These are phyloP conservation scores for Lipomyces lipofer DNA, from an alignment of 805 yeast genomes.

Conservation along the genomic window DNA sequence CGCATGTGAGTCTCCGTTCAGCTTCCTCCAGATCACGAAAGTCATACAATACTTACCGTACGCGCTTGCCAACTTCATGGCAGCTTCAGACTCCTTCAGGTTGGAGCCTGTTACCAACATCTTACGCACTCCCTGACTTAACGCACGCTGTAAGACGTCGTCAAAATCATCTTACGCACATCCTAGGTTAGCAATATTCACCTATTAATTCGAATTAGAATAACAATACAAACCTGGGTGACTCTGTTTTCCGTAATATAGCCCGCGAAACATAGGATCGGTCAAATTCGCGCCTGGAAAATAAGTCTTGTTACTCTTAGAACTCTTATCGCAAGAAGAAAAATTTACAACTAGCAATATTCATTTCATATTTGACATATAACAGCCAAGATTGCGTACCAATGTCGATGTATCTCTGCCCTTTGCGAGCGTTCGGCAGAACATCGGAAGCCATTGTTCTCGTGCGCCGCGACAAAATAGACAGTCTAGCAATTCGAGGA, in stretches of 20 bases:
- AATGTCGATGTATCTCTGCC: conserved; percentile 22
- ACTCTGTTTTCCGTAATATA: conserved; percentile 65
- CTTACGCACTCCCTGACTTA: conserved; percentile 59
- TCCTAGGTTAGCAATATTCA: no score
- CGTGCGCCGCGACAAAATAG: no score
- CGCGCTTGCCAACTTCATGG: conserved; percentile 54
- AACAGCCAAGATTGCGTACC: no score
- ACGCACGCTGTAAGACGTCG: conserved; percentile 67
- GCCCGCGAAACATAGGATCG: conserved; percentile 84
- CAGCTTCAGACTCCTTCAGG: conserved; percentile 62
- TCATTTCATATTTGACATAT: no score
- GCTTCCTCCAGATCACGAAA: not conserved
- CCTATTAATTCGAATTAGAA: no score
- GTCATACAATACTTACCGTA: conserved; percentile 32
- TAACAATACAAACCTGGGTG: conserved; percentile 49
- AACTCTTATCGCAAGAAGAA: no score
- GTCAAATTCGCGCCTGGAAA: conserved; percentile 76
- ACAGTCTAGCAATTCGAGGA: no score
- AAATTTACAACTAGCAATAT: not conserved
- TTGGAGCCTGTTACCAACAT: conserved; percentile 85
- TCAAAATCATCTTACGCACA: conserved; percentile 58
- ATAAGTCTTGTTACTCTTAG: no score
- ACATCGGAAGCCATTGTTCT: not conserved
- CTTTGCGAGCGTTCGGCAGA: not conserved
- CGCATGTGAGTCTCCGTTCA: no score